Evolutionary conservation across 1,284 basidiomycete species (phyloP).

Genomic region (Boletus hoseneyae): DNA sequence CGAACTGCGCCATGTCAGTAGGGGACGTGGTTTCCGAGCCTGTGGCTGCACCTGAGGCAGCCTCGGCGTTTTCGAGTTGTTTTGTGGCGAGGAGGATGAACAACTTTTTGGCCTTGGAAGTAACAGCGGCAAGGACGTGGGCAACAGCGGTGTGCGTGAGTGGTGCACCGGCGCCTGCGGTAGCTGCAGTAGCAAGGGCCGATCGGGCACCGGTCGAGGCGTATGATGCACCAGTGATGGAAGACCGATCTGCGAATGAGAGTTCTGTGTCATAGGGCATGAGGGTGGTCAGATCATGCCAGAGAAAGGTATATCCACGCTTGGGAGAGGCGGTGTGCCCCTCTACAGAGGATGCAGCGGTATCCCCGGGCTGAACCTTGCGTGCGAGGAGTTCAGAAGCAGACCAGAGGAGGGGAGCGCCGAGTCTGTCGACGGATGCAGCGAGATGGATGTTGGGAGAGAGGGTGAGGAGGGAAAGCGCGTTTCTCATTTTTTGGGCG

Average conservation of each 20-base stretch:
- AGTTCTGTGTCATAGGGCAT: conserved; percentile 79
- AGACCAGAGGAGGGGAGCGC: conserved; percentile 76
- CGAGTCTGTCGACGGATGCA: conserved; percentile 83
- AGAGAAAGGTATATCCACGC: conserved; percentile 78
- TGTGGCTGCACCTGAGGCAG: conserved; percentile 36
- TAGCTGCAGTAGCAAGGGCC: conserved; percentile 31
- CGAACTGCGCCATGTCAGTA: conserved; percentile 38
- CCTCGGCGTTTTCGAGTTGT: conserved; percentile 52
- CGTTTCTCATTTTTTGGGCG: conserved; percentile 53
- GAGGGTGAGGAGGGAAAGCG: conserved; percentile 67
- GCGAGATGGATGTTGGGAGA: conserved; percentile 73
- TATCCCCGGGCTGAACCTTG: conserved; percentile 14
- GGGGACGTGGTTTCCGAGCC: conserved; percentile 5
- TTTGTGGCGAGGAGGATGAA: conserved; percentile 65
- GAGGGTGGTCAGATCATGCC: conserved; percentile 86
- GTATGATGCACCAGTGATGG: conserved; percentile 51
- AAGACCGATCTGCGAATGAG: conserved; percentile 60
- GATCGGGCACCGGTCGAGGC: conserved; percentile 38
- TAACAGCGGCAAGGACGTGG: conserved; percentile 84
- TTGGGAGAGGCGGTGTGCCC: conserved; percentile 28
- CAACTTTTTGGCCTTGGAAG: conserved; percentile 79
- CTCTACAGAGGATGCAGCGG: neutral
- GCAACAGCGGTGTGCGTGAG: conserved; percentile 80
- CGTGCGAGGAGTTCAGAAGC: conserved; percentile 56
- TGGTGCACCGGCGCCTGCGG: conserved; percentile 34